Evolutionary conservation across 768 basidiomycete species (phyloP), one percentile per base, ranked within the genome.

Genomic region (Phaeotremella skinneri): DNA sequence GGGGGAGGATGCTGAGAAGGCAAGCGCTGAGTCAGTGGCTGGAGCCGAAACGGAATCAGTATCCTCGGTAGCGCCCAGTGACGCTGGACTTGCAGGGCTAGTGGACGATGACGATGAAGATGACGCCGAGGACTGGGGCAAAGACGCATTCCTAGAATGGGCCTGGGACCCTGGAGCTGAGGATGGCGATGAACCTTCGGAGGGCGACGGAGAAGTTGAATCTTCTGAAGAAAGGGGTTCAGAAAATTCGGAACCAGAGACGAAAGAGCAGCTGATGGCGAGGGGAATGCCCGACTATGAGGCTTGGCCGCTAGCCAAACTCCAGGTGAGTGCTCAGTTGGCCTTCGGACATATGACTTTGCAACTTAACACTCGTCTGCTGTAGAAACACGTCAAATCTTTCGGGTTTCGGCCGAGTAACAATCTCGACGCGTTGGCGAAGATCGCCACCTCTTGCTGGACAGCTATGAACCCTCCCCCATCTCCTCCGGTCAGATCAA

Each of bases 201-300:
- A 17, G 21, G 61, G 56, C n/a, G 31, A 49, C 26, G 32, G 25
- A 45, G 13, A 45, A 13, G 9, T 45, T 6, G 9, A 45, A 45
- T 14, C 43, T 21, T 7, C 7, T 37, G 34, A 17, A 7, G 27
- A 31, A 42, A n/a, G 52, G 17, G 2, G 42, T 14, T 50, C 49
- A 30, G 52, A 58, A 25, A 52, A 23, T 49, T 25, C 4, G 7
- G 34, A 54, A 41, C 26, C 16, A 16, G 63, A 64, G 37, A 64
- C 32, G 27, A 16, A 32, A 21, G 53, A 49, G 20, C 56, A 68
- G 20, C 53, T 68, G n/a, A 14, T 56, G 5, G 29, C 41, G 7
- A 43, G 70, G 23, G 68, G 68, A 6, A 73, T 73, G 71, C 71
- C 71, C 43, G 63, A 70, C 30, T 73, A 73, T 43, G 49, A 31